These are phyloP conservation scores for Solanum pinnatisectum DNA, from an alignment of 257 asterid genomes.

Conservation along the genomic window DNA sequence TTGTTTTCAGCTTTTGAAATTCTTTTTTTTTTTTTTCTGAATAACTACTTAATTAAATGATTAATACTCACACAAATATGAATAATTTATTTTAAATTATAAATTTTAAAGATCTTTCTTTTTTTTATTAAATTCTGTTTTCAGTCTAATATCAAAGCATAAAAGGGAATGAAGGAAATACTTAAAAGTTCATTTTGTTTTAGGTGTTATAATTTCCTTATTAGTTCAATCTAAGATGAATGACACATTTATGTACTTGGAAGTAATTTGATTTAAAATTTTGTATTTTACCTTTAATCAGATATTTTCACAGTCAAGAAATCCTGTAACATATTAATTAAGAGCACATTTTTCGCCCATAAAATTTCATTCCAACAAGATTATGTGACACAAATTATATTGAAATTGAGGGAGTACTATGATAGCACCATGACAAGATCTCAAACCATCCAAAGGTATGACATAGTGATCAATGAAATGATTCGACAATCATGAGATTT, in stretches of 20 bases:
- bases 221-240: background rate
- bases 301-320: background rate
- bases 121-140: too few species aligned
- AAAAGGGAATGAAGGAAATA: background rate
- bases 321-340: background rate
- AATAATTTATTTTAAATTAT: background rate
- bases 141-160: background rate
- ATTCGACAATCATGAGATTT: background rate
- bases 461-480: background rate
- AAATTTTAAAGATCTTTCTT: too few species aligned
- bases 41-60: background rate
- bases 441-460: background rate
- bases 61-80: background rate
- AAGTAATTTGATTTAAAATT: too few species aligned
- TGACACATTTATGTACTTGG: background rate
- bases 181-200: background rate
- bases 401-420: background rate
- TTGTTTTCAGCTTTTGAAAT: background rate
- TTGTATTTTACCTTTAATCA: background rate
- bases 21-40: background rate
- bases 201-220: background rate
- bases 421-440: background rate
- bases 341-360: background rate
- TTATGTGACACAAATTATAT: background rate
- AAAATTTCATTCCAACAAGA: background rate